Evolutionary conservation across 495 filamentous ascomycete genomes (phyloP).

Genomic region (Penicillium subrubescens): DNA sequence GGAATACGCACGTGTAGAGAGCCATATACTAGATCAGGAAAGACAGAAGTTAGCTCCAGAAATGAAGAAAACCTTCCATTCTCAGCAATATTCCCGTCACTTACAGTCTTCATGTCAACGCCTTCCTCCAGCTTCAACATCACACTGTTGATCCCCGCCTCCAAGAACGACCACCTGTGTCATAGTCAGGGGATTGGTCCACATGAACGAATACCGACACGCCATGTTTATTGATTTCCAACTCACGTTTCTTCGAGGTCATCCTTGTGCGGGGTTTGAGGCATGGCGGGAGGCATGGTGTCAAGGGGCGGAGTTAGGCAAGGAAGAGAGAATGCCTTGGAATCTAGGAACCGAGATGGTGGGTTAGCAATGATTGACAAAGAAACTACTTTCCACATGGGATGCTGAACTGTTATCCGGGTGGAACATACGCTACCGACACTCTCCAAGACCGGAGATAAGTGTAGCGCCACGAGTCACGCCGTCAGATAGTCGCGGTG

Average conservation of each 20-base stretch:
- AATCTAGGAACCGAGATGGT: background rate
- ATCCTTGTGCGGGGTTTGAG: slow-evolving; percentile 69
- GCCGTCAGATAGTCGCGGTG: slow-evolving; percentile 8
- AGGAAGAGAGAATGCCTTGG: background rate
- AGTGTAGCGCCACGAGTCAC: slow-evolving; percentile 28
- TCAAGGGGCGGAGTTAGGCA: slow-evolving; percentile 12
- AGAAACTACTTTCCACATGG: background rate
- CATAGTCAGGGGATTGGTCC: slow-evolving; percentile 17
- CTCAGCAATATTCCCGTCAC: slow-evolving; percentile 30
- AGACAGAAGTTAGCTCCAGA: slow-evolving; percentile 12
- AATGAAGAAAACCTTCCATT: background rate
- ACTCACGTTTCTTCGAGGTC: slow-evolving; percentile 83
- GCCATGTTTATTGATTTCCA: background rate
- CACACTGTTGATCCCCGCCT: slow-evolving; percentile 83
- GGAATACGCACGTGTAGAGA: slow-evolving; percentile 78
- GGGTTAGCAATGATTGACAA: background rate
- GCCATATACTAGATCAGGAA: slow-evolving; percentile 78
- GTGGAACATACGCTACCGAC: slow-evolving; percentile 4
- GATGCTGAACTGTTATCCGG: background rate
- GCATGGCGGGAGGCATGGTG: slow-evolving; percentile 43
- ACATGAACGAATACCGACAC: too few relatives aligned
- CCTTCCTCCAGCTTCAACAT: slow-evolving; percentile 91
- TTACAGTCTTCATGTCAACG: slow-evolving; percentile 85
- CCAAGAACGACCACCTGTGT: slow-evolving; percentile 82
- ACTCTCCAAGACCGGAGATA: slow-evolving; percentile 10